These are phyloP conservation scores for Diaporthe helianthi DNA, from an alignment of 2,329 filamentous ascomycete genomes.

Conservation along the genomic window DNA sequence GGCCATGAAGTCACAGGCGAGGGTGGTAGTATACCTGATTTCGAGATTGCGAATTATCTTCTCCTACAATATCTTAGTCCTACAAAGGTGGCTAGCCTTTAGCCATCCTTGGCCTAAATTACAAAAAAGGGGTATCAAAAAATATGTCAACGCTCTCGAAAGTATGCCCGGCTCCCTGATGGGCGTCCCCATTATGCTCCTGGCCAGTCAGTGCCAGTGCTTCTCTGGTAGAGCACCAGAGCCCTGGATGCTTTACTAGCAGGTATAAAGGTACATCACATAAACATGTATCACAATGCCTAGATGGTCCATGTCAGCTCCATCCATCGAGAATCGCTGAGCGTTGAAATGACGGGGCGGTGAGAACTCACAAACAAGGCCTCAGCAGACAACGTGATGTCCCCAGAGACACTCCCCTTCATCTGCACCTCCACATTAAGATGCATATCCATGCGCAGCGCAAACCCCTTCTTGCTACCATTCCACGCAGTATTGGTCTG, in stretches of 20 bases:
- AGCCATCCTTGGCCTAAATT: neutral
- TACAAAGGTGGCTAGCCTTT: neutral
- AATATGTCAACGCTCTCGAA: neutral
- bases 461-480: constrained; percentile 28
- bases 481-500: constrained; percentile 25
- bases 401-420: constrained; percentile 29
- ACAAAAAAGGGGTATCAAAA: neutral
- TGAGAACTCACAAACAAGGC: constrained; percentile 28
- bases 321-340: too few relatives aligned
- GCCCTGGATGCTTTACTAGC: neutral
- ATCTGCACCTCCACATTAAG: constrained; percentile 31
- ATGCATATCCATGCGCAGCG: constrained; percentile 27
- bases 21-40: neutral
- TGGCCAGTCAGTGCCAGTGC: too few relatives aligned
- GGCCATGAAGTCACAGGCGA: neutral
- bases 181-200: too few relatives aligned
- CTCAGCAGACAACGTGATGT: constrained; percentile 32
- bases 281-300: neutral
- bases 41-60: neutral
- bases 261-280: neutral
- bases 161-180: too few relatives aligned
- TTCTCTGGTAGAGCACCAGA: neutral
- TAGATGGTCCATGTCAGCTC: neutral
- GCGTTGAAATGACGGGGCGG: neutral
- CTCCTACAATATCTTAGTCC: neutral